Evolutionary conservation across 1,284 basidiomycete genomes (phyloP).

Genomic region (Trichosporon coremiiforme): DNA sequence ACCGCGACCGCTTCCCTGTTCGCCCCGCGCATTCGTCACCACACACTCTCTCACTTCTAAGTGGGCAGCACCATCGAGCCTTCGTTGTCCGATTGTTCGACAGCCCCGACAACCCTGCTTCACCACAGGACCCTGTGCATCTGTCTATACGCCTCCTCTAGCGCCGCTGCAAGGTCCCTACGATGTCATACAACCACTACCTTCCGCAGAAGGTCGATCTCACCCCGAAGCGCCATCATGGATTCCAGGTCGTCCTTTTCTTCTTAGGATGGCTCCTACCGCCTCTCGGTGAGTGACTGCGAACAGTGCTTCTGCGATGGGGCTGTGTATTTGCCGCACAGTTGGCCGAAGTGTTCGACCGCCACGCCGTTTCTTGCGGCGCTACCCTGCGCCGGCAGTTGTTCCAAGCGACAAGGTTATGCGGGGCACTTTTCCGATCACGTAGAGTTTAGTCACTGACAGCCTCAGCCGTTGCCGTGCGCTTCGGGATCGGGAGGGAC

Average conservation of each 20-base stretch:
- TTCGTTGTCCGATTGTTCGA: background rate
- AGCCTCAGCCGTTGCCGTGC: conserved; percentile 77
- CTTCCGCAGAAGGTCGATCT: conserved; percentile 64
- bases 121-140: conserved; percentile 4
- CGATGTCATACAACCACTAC: conserved; percentile 41
- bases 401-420: background rate
- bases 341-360: background rate
- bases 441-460: conserved; percentile 4
- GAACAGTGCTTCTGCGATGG: too few relatives aligned
- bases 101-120: background rate
- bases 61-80: background rate
- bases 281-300: conserved; percentile 74
- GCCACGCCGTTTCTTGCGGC: background rate
- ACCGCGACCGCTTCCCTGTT: background rate
- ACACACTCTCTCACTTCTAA: background rate
- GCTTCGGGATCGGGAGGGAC: conserved; percentile 86
- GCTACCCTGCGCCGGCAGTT: too few relatives aligned
- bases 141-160: background rate
- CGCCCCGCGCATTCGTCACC: background rate
- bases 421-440: background rate
- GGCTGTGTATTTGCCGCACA: background rate
- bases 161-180: background rate
- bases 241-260: conserved; percentile 78
- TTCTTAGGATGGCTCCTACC: conserved; percentile 80
- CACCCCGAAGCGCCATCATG: conserved; percentile 74